phyloP scores from a whole-genome alignment of 352 stramenopile genomes.

The Globisporangium nodosum region DNA sequence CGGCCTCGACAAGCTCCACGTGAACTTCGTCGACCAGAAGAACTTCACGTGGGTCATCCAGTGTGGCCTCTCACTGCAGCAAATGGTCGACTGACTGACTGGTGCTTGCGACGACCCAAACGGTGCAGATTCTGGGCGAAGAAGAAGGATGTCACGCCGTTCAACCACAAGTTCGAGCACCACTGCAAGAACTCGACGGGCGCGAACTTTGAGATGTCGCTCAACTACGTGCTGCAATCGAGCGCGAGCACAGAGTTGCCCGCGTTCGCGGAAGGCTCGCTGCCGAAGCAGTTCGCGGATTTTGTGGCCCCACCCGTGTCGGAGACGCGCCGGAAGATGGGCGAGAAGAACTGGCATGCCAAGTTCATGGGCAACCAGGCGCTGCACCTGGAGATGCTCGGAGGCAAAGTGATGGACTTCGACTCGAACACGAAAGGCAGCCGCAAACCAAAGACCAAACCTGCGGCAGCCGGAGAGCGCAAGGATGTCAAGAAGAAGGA shows the following conservation, averaged over 20 bases:
- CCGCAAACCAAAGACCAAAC: slow-evolving; percentile 1
- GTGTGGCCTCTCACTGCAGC: neutral
- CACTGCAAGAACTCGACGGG: slow-evolving; percentile 23
- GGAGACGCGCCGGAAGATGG: slow-evolving; percentile 21
- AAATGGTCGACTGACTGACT: neutral
- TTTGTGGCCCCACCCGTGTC: slow-evolving; percentile 20
- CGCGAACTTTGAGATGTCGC: slow-evolving; percentile 35
- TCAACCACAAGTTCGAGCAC: slow-evolving; percentile 33
- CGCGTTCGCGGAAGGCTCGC: slow-evolving; percentile 32
- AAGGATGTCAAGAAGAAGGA: neutral
- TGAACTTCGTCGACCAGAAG: slow-evolving; percentile 53
- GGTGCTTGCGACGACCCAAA: neutral
- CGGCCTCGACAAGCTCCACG: slow-evolving; percentile 28
- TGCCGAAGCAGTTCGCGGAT: slow-evolving; percentile 28
- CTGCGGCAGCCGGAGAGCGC: neutral
- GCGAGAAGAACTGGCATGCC: slow-evolving; percentile 28
- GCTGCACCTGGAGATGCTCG: slow-evolving; percentile 26
- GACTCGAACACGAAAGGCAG: neutral
- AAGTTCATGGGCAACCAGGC: slow-evolving; percentile 30
- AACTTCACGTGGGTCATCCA: slow-evolving; percentile 18
- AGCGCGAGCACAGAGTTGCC: slow-evolving; percentile 35
- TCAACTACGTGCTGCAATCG: slow-evolving; percentile 32
- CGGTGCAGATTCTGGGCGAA: slow-evolving; percentile 41
- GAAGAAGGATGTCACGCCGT: slow-evolving; percentile 28
- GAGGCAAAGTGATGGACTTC: slow-evolving; percentile 13